These are phyloP conservation scores for Viola odorata DNA, from an alignment of 345 rosid species.

Conservation along the genomic window DNA sequence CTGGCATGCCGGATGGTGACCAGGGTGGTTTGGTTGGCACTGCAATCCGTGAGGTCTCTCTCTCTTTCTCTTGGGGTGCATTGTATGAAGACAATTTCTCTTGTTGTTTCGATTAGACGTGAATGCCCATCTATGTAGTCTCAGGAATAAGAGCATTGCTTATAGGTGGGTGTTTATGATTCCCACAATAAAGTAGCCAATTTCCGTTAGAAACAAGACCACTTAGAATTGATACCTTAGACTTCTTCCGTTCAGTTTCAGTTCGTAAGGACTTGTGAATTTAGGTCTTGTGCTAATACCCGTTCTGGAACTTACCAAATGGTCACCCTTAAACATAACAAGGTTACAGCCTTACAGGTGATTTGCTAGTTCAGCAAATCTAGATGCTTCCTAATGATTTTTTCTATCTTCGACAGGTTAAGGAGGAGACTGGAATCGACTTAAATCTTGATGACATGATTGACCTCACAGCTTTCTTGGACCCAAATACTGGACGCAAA, in stretches of 20 bases:
- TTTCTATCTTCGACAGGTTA: slow-evolving; percentile 42
- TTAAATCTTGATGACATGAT: slow-evolving; percentile 66
- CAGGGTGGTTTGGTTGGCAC: slow-evolving; percentile 82
- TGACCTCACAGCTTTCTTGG: slow-evolving; percentile 81
- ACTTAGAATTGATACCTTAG: too few relatives aligned
- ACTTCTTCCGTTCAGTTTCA: too few relatives aligned
- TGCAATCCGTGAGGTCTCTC: slow-evolving; percentile 82
- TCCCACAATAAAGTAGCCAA: too few relatives aligned
- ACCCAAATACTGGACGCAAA: slow-evolving; percentile 59
- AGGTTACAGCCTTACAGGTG: not conserved
- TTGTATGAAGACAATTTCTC: not conserved
- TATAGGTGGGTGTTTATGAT: too few relatives aligned
- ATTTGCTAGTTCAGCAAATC: not conserved
- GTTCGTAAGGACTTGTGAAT: too few relatives aligned
- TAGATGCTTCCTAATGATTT: not conserved
- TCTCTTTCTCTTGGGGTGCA: not conserved
- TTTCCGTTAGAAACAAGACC: too few relatives aligned
- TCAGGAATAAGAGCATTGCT: not conserved
- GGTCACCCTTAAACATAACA: too few relatives aligned
- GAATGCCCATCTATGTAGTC: not conserved
- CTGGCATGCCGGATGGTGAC: slow-evolving; percentile 93
- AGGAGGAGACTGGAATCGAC: slow-evolving; percentile 81
- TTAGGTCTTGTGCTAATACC: too few relatives aligned
- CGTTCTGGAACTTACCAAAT: too few relatives aligned
- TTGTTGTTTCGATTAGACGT: not conserved